Conservation (phyloP, 1,284 basidiomycete genomes). For the Tilletiopsis washingtonensis region DNA sequence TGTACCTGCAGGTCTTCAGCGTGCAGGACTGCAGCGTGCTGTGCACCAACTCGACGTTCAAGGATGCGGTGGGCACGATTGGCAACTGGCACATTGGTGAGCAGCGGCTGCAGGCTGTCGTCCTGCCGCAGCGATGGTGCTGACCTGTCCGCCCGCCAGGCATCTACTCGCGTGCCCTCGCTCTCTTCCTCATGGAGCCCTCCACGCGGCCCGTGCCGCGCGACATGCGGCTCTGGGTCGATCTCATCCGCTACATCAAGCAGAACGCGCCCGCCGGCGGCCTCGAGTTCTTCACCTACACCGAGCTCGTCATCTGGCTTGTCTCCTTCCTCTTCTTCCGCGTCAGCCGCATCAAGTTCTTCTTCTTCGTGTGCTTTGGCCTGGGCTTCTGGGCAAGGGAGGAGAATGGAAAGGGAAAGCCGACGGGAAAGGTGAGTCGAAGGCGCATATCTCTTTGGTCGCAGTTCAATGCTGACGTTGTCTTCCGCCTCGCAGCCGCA, state of each 20-base stretch:
- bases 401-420: constrained; percentile 16
- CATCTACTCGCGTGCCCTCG: constrained; percentile 56
- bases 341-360: constrained; percentile 12
- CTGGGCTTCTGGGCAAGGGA: constrained; percentile 36
- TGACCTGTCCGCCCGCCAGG: too few species aligned
- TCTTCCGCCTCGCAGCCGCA: constrained; percentile 17
- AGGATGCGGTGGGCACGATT: constrained; percentile 50
- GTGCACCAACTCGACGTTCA: constrained; percentile 57
- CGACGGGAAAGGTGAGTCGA: too few species aligned
- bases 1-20: constrained; percentile 61
- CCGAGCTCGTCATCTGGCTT: constrained; percentile 52
- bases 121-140: too few species aligned
- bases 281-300: constrained; percentile 61
- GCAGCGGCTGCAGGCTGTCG: too few species aligned
- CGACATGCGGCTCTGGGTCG: constrained; percentile 63
- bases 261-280: constrained; percentile 55
- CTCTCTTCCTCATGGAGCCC: constrained; percentile 57
- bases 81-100: too few species aligned
- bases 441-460: too few species aligned
- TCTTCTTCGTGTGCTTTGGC: constrained; percentile 37
- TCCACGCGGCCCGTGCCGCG: constrained; percentile 54
- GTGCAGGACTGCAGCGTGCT: constrained; percentile 53
- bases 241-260: constrained; percentile 56
- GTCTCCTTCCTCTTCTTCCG: constrained; percentile 36
- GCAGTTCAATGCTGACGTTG: too few species aligned